phyloP scores from a whole-genome alignment of 768 basidiomycete species.

The Hebeloma cylindrosporum region DNA sequence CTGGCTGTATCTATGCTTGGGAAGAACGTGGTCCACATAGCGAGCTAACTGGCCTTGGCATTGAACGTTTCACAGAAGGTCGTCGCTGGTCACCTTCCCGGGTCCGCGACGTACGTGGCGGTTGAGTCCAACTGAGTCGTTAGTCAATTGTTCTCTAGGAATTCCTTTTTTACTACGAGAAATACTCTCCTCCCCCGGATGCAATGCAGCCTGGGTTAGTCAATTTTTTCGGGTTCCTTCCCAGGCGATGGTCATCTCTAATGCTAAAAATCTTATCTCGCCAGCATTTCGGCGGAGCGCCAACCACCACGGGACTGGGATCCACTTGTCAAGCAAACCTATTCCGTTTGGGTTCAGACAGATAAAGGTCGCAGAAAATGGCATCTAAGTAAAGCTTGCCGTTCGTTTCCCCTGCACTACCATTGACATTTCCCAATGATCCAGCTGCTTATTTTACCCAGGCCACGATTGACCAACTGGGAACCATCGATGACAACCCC shows the following conservation, averaged over 20 bases:
- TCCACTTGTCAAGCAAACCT: slow-evolving; percentile 79
- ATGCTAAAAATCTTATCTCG: slow-evolving; percentile 12
- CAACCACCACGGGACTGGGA: slow-evolving; percentile 63
- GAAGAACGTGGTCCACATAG: slow-evolving; percentile 74
- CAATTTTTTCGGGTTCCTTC: slow-evolving; percentile 6
- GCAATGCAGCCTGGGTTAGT: slow-evolving; percentile 43
- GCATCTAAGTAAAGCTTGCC: slow-evolving; percentile 64
- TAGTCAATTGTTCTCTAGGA: slow-evolving; percentile 46
- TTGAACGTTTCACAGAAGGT: slow-evolving; percentile 85
- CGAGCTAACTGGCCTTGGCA: slow-evolving; percentile 76
- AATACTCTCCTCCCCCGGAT: slow-evolving; percentile 52
- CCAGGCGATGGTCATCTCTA: slow-evolving; percentile 8
- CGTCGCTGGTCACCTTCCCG: slow-evolving; percentile 81
- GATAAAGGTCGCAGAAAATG: slow-evolving; percentile 70
- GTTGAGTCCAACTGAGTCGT: slow-evolving; percentile 5
- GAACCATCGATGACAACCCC: slow-evolving; percentile 68
- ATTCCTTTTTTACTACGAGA: slow-evolving; percentile 85
- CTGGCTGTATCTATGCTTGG: slow-evolving; percentile 65
- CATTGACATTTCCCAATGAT: slow-evolving; percentile 5
- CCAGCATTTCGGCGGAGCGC: slow-evolving; percentile 36
- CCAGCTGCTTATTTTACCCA: slow-evolving; percentile 87
- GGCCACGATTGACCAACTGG: slow-evolving; percentile 66
- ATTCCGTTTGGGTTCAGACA: slow-evolving; percentile 74
- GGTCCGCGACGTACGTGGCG: slow-evolving; percentile 68
- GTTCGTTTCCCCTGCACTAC: slow-evolving; percentile 6